Base-by-base conservation (phyloP, 371 early-diverging fungal species). In the Mortierella sp. region DNA sequence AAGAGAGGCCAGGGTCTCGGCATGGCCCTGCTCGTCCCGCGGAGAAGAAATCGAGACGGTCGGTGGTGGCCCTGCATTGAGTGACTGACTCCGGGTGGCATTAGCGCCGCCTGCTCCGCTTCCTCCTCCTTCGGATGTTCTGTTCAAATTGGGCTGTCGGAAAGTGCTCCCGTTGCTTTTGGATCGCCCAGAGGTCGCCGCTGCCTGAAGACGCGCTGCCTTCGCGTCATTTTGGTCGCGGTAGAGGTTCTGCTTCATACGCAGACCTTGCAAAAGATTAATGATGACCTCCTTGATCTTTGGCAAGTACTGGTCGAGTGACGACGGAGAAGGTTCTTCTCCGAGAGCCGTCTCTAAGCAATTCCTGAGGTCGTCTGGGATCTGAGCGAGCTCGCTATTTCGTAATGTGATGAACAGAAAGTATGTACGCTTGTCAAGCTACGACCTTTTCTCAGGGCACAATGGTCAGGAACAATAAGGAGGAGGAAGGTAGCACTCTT, bases 211-310 rank as follows among this genome's bases (percentile, higher is more conserved):
- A 24, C 63, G 63, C n/a, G 74, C 70, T 29, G 75, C 64, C 50
- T 69, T 64, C 4, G 64, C 64, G 31, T 83, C 84, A 37, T 73
- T 41, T 26, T 76, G 84, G 16, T 85, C 79, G 22, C 89, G 79
- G 58, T 89, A 79, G 24, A 85, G 58, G 29, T 87, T 86, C 71
- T 92, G 91, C 55, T 91, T 91, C 43, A 70, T 77, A 69, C 90
- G 91, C 34, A 92, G 70, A 7, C 88, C 88, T 63, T 90, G 89
- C 10, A 92, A 68, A 29, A 92, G 73, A 44, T 73, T 79, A 39
- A 92, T 80, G 68, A 92, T 90, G 24, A 86, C 84, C 47, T 90
- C 89, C 40, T 89, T 88, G 63, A 92, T 91, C 7, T 79, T 71
- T 29, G 92, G 91, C 34, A 92, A 64, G 53, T 91, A 87, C 19